phyloP scores from a whole-genome alignment of 208 protist genomes.

The Lotmaria passim region DNA sequence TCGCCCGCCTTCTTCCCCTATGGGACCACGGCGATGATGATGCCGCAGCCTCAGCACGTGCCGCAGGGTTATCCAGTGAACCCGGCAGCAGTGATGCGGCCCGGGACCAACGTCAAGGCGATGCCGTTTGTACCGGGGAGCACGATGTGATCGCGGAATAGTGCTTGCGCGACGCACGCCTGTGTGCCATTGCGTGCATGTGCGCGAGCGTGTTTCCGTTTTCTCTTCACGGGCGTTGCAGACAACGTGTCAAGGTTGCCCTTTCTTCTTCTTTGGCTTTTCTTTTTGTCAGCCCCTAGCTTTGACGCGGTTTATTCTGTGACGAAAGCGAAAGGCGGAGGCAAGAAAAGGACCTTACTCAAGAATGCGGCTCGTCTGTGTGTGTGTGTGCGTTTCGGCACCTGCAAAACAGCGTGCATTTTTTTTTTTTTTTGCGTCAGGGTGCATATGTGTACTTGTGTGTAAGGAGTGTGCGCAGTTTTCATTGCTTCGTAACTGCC shows the following conservation, averaged over 20 bases:
- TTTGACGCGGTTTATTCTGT: not conserved
- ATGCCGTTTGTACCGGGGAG: constrained; percentile 65
- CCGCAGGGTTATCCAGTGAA: constrained; percentile 26
- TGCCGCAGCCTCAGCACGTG: constrained; percentile 31
- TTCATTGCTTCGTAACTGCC: not conserved
- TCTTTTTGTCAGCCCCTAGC: not conserved
- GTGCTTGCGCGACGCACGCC: not conserved
- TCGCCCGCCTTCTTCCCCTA: constrained; percentile 30
- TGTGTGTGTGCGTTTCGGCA: not conserved
- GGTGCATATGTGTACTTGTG: constrained; percentile 6
- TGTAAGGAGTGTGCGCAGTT: constrained; percentile 8
- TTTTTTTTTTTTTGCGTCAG: not conserved
- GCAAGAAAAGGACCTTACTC: not conserved
- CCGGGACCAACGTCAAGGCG: constrained; percentile 74
- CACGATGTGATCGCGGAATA: constrained; percentile 16
- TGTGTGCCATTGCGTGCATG: not conserved
- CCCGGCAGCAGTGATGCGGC: constrained; percentile 27
- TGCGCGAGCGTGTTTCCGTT: not conserved
- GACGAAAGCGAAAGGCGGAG: not conserved
- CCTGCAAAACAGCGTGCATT: not conserved
- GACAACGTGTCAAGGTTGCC: no score
- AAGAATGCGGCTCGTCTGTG: no score
- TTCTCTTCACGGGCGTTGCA: no score
- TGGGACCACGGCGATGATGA: constrained; percentile 27
- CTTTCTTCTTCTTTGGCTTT: not conserved